Base-by-base conservation (phyloP, 345 rosid species). In the Bretschneidera sinensis region DNA sequence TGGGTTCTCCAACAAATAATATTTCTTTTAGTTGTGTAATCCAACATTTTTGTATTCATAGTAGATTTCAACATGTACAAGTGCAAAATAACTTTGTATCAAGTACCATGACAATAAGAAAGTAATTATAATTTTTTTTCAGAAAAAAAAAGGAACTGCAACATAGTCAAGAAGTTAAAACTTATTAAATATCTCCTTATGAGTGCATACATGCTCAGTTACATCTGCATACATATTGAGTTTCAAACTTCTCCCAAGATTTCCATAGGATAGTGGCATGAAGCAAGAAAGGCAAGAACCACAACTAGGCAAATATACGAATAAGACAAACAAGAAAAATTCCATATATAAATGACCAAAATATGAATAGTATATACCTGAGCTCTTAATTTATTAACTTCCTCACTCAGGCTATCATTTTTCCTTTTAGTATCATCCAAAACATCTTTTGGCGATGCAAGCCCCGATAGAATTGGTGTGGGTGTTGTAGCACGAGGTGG, bases 401-500 rank as follows among this genome's bases (percentile, higher is more conserved):
- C 95, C 71, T 82, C 80, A 24, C 79, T 77, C 57, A 80, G 83
- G 64, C 76, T 66, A 57, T 79, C 84, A 57, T 74, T 82, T 63
- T 74, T 77, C 67, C 71, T 72, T 76, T 81, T 82, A 57, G 83
- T 75, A 68, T 82, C 91, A 66, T 72, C 84, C 34, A 73, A 72
- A 59, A 75, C 67, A 25, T 71, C 55, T 71, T 78, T 85, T 49
- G 79, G 80, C 18, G 88, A 78, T 25, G 85, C 73, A 58, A 82
- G 73, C 55, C 82, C 80, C 24, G 82, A 76, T 48, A 75, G 73
- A 57, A 77, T 76, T 64, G 83, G 91, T 53, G 87, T 80, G 24
- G 95, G 91, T 22, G 95, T 84, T 24, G 83, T 79, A 48, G 91
- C 75, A 64, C 95, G 82, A 51, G 88, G 91, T 21, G 91, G 91